These are phyloP conservation scores for Kwoniella shandongensis DNA, from an alignment of 768 basidiomycete species.

Conservation along the genomic window DNA sequence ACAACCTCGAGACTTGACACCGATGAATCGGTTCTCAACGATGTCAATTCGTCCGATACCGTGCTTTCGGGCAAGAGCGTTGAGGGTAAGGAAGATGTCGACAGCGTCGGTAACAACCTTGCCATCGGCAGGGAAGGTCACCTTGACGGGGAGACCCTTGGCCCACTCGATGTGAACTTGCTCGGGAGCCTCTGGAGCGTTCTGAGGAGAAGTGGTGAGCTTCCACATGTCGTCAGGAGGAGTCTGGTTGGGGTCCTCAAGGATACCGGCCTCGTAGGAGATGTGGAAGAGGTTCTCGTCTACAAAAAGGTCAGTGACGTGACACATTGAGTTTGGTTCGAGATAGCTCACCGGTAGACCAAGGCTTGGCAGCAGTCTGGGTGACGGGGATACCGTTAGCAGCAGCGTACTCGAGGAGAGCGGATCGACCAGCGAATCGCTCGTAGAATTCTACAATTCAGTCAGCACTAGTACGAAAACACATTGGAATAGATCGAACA, in stretches of 20 bases:
- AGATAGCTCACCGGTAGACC: constrained; percentile 70
- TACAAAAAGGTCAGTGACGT: constrained; percentile 18
- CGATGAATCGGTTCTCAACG: constrained; percentile 99
- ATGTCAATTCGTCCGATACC: constrained; percentile 97
- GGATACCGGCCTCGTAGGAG: constrained; percentile 98
- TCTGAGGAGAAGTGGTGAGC: constrained; percentile 77
- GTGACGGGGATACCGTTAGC: constrained; percentile 86
- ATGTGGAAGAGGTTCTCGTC: constrained; percentile 99
- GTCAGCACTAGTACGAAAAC: constrained; percentile 9
- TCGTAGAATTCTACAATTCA: constrained; percentile 80
- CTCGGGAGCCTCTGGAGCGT: constrained; percentile 77
- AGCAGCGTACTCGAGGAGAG: constrained; percentile 84
- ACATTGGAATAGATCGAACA: constrained; percentile 21
- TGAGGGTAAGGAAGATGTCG: constrained; percentile 87
- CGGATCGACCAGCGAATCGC: constrained; percentile 92
- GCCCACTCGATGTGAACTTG: constrained; percentile 81
- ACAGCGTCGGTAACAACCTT: constrained; percentile 84
- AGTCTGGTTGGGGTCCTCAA: constrained; percentile 92
- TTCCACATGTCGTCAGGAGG: constrained; percentile 99
- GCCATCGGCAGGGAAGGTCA: constrained; percentile 59
- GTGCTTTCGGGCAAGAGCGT: constrained; percentile 88
- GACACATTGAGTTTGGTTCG: neutral
- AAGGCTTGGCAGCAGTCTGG: constrained; percentile 94
- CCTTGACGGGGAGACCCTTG: constrained; percentile 80
- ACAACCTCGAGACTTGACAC: constrained; percentile 98